Base-by-base conservation (phyloP, 306 rosid genomes). In the Oxytropis ochrocephala region DNA sequence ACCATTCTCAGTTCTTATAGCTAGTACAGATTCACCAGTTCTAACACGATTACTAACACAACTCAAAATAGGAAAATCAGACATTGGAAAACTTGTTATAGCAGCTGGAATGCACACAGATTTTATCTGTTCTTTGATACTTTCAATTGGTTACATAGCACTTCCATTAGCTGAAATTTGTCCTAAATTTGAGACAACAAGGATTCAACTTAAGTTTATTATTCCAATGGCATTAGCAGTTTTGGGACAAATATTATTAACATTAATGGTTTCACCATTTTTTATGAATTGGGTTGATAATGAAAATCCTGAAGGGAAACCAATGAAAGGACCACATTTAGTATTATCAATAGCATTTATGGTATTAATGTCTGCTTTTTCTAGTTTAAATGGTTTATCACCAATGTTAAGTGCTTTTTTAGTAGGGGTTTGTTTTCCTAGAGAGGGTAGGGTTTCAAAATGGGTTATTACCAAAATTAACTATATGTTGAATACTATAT, bases 241-340 rank as follows among this genome's bases (percentile, higher is more conserved):
- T 36, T 1, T 84, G 7, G 62, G 66, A 9, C 95, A 87, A 75
- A 36, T 81, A 1, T 0, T 83, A 21, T 38, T 91, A 53, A 56
- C 96, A 4, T 87, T 87, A 6, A 6, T 56, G 44, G 75, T 88
- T 50, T 85, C 99, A 2, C 99, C 99, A 0, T 5, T 85, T 12
- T 71, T 91, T 27, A 83, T 94, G 87, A 78, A 54, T 9, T 94
- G 97, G 99, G 95, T 91, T 35, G 86, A 94, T 72, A 87, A 88
- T 19, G 99, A 94, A 60, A 94, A 88, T 52, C 99, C 99, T 0
- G 91, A 91, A 50, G 99, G 99, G 9, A 94, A 72, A 75, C 91
- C 95, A n/a, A 79, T 94, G 86, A 94, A 94, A 75, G 99, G 90
- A 4, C 75, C 99, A 43, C 99, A 94, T 61, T 41, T 94, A 50